Evolutionary conservation across 306 rosid genomes (phyloP).

Genomic region (Chamaecrista fasciculata): DNA sequence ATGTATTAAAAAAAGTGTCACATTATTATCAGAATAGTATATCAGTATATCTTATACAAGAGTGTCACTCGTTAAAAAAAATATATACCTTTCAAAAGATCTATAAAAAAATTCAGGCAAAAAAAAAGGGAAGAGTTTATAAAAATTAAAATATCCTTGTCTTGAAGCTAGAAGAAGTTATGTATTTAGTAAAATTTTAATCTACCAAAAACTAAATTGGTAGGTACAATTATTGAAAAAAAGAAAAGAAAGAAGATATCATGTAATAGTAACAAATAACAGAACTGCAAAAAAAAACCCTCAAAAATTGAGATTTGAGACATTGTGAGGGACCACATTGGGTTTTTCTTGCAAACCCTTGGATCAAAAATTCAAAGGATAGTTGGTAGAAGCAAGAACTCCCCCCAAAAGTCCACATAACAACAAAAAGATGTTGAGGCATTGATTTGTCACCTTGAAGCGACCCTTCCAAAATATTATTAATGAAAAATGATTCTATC

Average conservation of each 20-base stretch:
- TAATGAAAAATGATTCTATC: constrained; percentile 6
- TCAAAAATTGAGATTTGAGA: constrained; percentile 22
- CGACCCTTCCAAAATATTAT: constrained; percentile 8
- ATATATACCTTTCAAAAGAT: too few species aligned
- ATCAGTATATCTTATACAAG: too few species aligned
- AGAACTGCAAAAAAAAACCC: not conserved
- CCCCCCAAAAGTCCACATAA: constrained; percentile 67
- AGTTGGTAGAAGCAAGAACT: constrained; percentile 45
- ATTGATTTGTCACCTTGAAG: constrained; percentile 40
- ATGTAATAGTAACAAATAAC: not conserved
- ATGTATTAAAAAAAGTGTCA: too few species aligned
- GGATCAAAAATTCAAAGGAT: constrained; percentile 42
- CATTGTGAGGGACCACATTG: constrained; percentile 39
- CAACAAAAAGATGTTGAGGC: constrained; percentile 42
- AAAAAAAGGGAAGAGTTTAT: too few species aligned
- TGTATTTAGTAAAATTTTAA: too few species aligned
- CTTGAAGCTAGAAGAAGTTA: too few species aligned
- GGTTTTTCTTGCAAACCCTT: constrained; percentile 33
- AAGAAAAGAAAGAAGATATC: too few species aligned
- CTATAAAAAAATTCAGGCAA: too few species aligned
- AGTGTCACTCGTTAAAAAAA: too few species aligned
- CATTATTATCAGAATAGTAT: too few species aligned
- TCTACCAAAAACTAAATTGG: not conserved
- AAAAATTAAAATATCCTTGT: too few species aligned
- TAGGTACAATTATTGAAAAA: not conserved